These are phyloP conservation scores for Kluyveromyces marxianus DNA, from an alignment of 1,139 yeast species.

Conservation along the genomic window DNA sequence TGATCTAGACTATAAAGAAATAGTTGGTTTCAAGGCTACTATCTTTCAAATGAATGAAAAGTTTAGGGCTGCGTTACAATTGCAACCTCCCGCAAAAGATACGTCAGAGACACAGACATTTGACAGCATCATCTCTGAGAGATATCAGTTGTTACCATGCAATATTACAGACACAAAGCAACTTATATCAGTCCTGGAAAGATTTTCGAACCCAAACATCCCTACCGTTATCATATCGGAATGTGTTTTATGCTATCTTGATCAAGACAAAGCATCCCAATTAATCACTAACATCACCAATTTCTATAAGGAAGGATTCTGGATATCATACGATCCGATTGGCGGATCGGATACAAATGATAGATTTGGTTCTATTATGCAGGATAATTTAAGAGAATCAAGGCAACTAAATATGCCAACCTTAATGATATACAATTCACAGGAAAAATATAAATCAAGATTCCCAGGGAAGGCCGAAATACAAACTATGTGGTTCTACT, in stretches of 20 bases:
- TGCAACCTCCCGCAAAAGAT: conserved; percentile 6
- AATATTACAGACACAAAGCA: conserved; percentile 22
- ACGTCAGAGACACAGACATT: background rate
- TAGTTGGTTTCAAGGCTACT: conserved; percentile 52
- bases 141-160: conserved; percentile 23
- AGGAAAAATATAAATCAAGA: conserved; percentile 39
- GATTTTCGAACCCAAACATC: conserved; percentile 30
- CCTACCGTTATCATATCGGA: conserved; percentile 81
- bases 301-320: conserved; percentile 36
- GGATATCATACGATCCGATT: conserved; percentile 77
- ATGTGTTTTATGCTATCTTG: conserved; percentile 80
- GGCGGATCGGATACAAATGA: conserved; percentile 49
- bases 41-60: conserved; percentile 25
- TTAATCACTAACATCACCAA: conserved; percentile 37
- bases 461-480: conserved; percentile 32
- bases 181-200: conserved; percentile 14
- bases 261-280: conserved; percentile 46
- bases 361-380: conserved; percentile 78
- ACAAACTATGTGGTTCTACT: conserved; percentile 53
- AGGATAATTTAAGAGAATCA: conserved; percentile 49
- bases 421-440: conserved; percentile 42
- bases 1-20: conserved; percentile 70
- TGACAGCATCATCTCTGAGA: conserved; percentile 13
- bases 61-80: conserved; percentile 22
- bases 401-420: conserved; percentile 74